Percentiles rank a stretch among this genome's conserved stretches.
These are phyloP conservation scores for Russula brevipes DNA, from an alignment of 768 basidiomycete genomes.

Conservation along the genomic window DNA sequence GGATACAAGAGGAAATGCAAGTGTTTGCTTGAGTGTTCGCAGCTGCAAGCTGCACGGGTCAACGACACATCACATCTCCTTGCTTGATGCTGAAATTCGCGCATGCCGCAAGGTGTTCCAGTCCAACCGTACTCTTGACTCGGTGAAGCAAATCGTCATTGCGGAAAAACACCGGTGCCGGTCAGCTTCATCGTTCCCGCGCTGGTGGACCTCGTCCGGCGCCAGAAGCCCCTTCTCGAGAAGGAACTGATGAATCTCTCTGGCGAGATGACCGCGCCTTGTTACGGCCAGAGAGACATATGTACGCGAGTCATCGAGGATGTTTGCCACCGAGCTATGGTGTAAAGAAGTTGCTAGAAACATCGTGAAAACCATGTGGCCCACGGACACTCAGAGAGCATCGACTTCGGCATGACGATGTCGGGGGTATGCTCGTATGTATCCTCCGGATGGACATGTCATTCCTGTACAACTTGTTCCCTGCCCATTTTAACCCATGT, in stretches of 20 bases:
- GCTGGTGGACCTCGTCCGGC: background rate
- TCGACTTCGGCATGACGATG: no score
- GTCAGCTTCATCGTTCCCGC: background rate
- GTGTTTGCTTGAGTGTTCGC: no score
- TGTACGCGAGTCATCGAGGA: background rate
- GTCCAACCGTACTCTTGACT: background rate
- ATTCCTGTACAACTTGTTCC: background rate
- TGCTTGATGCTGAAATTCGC: no score
- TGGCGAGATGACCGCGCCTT: background rate
- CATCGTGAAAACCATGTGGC: constrained; percentile 1
- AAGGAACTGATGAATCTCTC: background rate
- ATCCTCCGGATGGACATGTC: background rate
- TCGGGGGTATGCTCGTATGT: no score
- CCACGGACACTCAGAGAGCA: no score
- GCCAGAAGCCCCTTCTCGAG: background rate
- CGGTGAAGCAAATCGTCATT: background rate
- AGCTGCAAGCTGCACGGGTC: no score
- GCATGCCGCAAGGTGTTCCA: constrained; percentile 10
- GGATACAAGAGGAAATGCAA: no score
- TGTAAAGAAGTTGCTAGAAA: background rate
- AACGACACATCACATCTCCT: no score
- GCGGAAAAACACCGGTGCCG: background rate
- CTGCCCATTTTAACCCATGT: background rate
- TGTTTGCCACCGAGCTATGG: background rate
- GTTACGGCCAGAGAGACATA: background rate